Evolutionary conservation across 345 rosid species (phyloP).

Genomic region (Salix arbutifolia): DNA sequence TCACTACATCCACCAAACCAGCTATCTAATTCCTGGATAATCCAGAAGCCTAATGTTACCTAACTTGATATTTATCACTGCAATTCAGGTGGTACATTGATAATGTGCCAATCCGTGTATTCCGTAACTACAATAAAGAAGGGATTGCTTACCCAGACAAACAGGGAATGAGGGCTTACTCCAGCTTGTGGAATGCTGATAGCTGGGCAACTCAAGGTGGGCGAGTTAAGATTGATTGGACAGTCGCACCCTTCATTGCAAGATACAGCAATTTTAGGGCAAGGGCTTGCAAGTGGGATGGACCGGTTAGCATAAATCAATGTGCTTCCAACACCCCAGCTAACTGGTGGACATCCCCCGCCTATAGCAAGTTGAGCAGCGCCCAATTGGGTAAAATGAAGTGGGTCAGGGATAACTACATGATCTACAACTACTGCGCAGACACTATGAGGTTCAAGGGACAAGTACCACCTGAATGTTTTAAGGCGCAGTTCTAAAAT

Average conservation of each 20-base stretch:
- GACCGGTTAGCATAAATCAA: slow-evolving; percentile 42
- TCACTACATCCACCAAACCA: neutral
- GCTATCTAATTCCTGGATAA: neutral
- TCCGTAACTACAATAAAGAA: slow-evolving; percentile 47
- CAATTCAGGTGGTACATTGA: slow-evolving; percentile 59
- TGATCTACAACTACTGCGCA: slow-evolving; percentile 68
- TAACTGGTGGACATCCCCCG: slow-evolving; percentile 61
- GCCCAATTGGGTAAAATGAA: slow-evolving; percentile 40
- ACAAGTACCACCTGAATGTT: slow-evolving; percentile 65
- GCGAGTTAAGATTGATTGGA: slow-evolving; percentile 57
- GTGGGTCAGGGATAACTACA: slow-evolving; percentile 47
- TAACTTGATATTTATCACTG: slow-evolving; percentile 1
- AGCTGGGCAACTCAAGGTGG: slow-evolving; percentile 81
- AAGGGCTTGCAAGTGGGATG: slow-evolving; percentile 64
- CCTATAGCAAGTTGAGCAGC: slow-evolving; percentile 43
- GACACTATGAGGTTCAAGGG: slow-evolving; percentile 55
- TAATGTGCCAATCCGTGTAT: slow-evolving; percentile 53
- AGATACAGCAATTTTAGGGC: slow-evolving; percentile 43
- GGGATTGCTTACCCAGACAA: slow-evolving; percentile 66
- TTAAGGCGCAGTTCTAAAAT: slow-evolving; percentile 48
- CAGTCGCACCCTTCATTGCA: slow-evolving; percentile 49
- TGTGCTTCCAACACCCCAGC: slow-evolving; percentile 32
- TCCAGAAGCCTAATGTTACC: neutral
- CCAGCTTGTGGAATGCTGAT: slow-evolving; percentile 77
- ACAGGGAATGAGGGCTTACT: slow-evolving; percentile 62